Evolutionary conservation across 2,329 filamentous ascomycete species (phyloP).

Genomic region (Fusarium sublunatum): DNA sequence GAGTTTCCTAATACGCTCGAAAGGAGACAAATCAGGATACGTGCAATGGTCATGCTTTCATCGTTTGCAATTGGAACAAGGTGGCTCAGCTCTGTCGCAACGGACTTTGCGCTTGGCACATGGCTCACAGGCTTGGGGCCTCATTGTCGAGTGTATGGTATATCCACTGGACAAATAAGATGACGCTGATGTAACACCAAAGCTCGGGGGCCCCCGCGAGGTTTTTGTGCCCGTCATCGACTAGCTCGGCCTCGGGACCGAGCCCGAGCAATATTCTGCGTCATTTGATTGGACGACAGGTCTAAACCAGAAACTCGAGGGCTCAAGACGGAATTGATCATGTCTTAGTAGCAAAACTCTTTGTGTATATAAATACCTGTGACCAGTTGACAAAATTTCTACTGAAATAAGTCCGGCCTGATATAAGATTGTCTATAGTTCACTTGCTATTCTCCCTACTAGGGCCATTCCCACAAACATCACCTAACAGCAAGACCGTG

Average conservation of each 20-base stretch:
- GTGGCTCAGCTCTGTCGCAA: slow-evolving; percentile 26
- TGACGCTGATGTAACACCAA: slow-evolving; percentile 24
- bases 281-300: neutral
- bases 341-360: neutral
- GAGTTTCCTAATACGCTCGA: slow-evolving; percentile 16
- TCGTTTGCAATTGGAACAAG: slow-evolving; percentile 23
- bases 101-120: slow-evolving; percentile 33
- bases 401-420: too few relatives aligned
- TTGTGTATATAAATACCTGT: too few relatives aligned
- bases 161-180: neutral
- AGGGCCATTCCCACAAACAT: too few relatives aligned
- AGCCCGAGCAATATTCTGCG: neutral
- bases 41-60: slow-evolving; percentile 25
- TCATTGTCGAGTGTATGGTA: neutral
- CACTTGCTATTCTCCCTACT: too few relatives aligned
- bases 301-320: neutral
- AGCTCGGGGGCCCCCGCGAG: slow-evolving; percentile 19
- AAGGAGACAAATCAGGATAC: slow-evolving; percentile 21
- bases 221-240: neutral
- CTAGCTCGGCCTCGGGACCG: slow-evolving; percentile 32
- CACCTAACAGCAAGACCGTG: too few relatives aligned
- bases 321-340: slow-evolving; percentile 9
- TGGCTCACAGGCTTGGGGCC: slow-evolving; percentile 25
- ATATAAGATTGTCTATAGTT: too few relatives aligned
- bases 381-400: too few relatives aligned